Evolutionary conservation across 495 filamentous ascomycete genomes (phyloP).

Genomic region (Terfezia claveryi): DNA sequence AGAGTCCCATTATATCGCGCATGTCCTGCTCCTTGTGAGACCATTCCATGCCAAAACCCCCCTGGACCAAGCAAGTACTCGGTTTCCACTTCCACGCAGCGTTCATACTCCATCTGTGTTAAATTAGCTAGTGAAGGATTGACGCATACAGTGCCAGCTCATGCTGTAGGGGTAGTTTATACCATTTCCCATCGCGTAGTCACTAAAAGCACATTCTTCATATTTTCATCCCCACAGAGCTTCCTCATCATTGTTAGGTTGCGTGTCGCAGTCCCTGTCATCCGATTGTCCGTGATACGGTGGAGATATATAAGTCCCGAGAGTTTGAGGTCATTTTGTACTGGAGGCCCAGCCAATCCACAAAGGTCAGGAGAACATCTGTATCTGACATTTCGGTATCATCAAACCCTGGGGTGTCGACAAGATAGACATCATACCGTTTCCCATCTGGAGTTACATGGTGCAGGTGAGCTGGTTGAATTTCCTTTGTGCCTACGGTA

Average conservation of each 20-base stretch:
- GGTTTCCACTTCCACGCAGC: slow-evolving; percentile 21
- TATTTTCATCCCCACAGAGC: slow-evolving; percentile 6
- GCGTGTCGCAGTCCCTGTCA: slow-evolving; percentile 6
- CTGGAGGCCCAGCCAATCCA: slow-evolving; percentile 5
- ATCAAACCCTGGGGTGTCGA: slow-evolving; percentile 23
- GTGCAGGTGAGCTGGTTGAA: background rate
- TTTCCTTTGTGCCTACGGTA: slow-evolving; percentile 6
- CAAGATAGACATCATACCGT: slow-evolving; percentile 2
- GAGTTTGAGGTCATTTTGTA: slow-evolving; percentile 8
- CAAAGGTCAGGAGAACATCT: slow-evolving; percentile 15
- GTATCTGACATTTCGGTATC: slow-evolving; percentile 18
- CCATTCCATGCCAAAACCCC: slow-evolving; percentile 24
- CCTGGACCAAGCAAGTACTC: slow-evolving; percentile 1
- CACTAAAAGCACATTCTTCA: slow-evolving; percentile 8
- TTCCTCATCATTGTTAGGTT: slow-evolving; percentile 9
- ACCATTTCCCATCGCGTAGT: slow-evolving; percentile 9
- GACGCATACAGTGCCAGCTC: too few species aligned
- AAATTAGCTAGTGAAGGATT: too few species aligned
- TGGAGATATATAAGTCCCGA: slow-evolving; percentile 20
- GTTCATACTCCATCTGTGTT: background rate
- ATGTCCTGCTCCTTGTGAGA: slow-evolving; percentile 13
- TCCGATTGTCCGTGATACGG: slow-evolving; percentile 13
- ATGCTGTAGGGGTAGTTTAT: background rate
- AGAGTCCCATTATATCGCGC: slow-evolving; percentile 16
- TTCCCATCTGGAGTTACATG: background rate